These are phyloP conservation scores for Graphilbum fragrans DNA, from an alignment of 2,329 filamentous ascomycete species.

Conservation along the genomic window DNA sequence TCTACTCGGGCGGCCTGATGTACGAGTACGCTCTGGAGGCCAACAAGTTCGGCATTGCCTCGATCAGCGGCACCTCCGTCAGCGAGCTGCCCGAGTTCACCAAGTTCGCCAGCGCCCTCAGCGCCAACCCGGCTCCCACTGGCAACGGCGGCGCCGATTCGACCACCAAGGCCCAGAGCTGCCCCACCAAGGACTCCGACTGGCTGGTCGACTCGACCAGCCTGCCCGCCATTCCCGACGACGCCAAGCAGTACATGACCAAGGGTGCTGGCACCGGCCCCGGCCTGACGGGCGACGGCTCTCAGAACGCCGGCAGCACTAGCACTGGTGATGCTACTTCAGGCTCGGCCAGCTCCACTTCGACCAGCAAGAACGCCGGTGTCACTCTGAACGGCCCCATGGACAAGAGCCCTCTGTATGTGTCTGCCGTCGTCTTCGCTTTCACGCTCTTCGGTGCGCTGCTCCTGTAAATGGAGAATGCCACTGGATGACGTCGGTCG, in stretches of 20 bases:
- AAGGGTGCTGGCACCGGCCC: slow-evolving; percentile 40
- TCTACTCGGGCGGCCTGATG: slow-evolving; percentile 92
- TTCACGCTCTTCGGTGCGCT: slow-evolving; percentile 26
- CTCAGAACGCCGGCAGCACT: slow-evolving; percentile 35
- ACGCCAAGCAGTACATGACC: slow-evolving; percentile 39
- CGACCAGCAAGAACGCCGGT: slow-evolving; percentile 17
- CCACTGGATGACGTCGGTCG: no score
- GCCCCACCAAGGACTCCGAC: slow-evolving; percentile 33
- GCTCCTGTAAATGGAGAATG: slow-evolving; percentile 19
- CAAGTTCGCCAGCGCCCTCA: slow-evolving; percentile 34
- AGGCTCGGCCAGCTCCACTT: slow-evolving; percentile 22
- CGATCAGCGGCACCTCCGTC: slow-evolving; percentile 43
- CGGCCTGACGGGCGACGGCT: slow-evolving; percentile 39
- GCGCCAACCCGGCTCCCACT: slow-evolving; percentile 35
- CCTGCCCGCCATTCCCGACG: slow-evolving; percentile 38
- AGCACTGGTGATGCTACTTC: slow-evolving; percentile 29
- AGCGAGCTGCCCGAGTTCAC: slow-evolving; percentile 51
- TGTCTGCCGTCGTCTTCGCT: slow-evolving; percentile 21
- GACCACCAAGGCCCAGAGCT: slow-evolving; percentile 32
- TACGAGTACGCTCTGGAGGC: slow-evolving; percentile 85
- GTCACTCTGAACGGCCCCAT: slow-evolving; percentile 17
- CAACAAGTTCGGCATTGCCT: slow-evolving; percentile 70
- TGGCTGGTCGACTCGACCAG: slow-evolving; percentile 39
- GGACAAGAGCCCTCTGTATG: slow-evolving; percentile 23
- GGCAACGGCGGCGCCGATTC: slow-evolving; percentile 36